phyloP scores from a whole-genome alignment of 306 rosid species.

The Corylus americana region DNA sequence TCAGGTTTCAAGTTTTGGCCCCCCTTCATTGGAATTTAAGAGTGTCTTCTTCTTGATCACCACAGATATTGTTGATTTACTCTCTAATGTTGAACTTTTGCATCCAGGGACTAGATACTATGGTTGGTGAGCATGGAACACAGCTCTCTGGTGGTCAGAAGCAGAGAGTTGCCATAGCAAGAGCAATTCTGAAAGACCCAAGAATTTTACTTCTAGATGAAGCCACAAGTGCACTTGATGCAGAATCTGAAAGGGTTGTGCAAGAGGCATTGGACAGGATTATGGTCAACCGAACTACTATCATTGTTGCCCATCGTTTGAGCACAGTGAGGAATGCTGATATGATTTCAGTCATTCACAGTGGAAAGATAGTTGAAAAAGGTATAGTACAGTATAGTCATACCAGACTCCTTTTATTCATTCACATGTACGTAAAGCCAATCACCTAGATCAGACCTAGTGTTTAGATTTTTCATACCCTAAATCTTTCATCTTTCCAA shows the following conservation, averaged over 20 bases:
- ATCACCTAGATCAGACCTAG: neutral
- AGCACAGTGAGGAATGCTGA: slow-evolving; percentile 88
- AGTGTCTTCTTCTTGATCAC: neutral
- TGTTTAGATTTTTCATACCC: neutral
- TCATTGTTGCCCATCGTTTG: slow-evolving; percentile 90
- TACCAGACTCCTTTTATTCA: neutral
- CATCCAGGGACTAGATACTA: slow-evolving; percentile 71
- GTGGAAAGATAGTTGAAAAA: slow-evolving; percentile 91
- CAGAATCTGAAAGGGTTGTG: slow-evolving; percentile 87
- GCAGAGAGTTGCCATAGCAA: slow-evolving; percentile 89
- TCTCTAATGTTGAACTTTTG: neutral
- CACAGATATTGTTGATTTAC: slow-evolving; percentile 13
- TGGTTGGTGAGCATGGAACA: slow-evolving; percentile 93
- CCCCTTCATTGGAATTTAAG: neutral
- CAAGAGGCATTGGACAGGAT: slow-evolving; percentile 89
- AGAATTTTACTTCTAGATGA: slow-evolving; percentile 85
- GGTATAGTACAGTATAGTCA: slow-evolving; percentile 39
- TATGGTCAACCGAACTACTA: slow-evolving; percentile 81
- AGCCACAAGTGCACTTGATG: slow-evolving; percentile 95
- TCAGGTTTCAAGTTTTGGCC: slow-evolving; percentile 48
- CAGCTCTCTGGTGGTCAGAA: slow-evolving; percentile 92
- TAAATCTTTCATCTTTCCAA: neutral
- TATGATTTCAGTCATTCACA: slow-evolving; percentile 85
- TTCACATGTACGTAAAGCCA: neutral
- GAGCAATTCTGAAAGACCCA: slow-evolving; percentile 84